Conservation (phyloP, 2,329 filamentous ascomycete genomes). For the Xylariaceae sp. region DNA sequence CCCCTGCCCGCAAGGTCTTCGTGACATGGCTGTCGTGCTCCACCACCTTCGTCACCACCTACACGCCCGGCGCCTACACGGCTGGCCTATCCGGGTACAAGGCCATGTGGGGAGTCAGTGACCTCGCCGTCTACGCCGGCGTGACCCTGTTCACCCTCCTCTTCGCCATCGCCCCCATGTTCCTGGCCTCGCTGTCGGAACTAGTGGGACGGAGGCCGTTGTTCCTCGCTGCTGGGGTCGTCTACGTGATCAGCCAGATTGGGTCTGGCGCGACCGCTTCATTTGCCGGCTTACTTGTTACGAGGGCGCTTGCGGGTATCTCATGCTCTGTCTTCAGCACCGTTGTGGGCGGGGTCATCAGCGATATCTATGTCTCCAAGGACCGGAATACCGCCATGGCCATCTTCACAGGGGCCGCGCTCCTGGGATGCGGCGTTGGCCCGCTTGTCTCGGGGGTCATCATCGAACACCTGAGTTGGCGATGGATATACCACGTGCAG, state of each 20-base stretch:
- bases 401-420: background rate
- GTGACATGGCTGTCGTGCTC: conserved; percentile 2
- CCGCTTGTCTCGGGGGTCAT: conserved; percentile 3
- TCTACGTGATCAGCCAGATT: background rate
- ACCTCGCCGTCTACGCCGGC: background rate
- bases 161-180: conserved; percentile 7
- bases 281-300: conserved; percentile 1
- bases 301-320: conserved; percentile 1
- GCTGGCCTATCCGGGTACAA: conserved; percentile 1
- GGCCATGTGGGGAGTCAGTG: conserved; percentile 5
- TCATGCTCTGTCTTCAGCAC: conserved; percentile 5
- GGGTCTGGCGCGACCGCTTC: background rate
- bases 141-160: conserved; percentile 1
- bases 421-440: conserved; percentile 1
- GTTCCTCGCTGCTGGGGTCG: conserved; percentile 1
- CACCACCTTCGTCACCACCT: conserved; percentile 6
- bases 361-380: background rate
- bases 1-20: background rate
- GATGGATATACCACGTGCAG: conserved; percentile 10
- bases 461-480: background rate
- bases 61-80: conserved; percentile 3
- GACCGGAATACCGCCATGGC: conserved; percentile 9
- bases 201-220: background rate
- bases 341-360: conserved; percentile 4
- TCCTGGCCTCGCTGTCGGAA: conserved; percentile 7